Base-by-base conservation (phyloP, 2,329 filamentous ascomycete genomes). In the Ramularia endophylla region DNA sequence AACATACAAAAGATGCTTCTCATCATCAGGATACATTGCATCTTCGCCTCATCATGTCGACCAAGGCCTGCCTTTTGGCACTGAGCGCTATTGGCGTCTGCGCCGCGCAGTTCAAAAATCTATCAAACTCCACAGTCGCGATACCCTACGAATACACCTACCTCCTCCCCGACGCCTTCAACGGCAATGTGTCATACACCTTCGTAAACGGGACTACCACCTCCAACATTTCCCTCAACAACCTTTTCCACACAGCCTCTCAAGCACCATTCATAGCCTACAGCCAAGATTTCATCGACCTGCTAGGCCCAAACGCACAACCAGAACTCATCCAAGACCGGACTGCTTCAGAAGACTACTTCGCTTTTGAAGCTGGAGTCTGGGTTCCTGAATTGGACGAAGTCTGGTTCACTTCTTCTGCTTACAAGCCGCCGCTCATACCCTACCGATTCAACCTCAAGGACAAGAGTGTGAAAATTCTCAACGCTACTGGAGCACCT, bases 351-450 rank as follows among this genome's bases (percentile, higher is more conserved):
- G 29, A 32, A 20, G 28, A 32, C 8, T n/a, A 19, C 6, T 40
- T 29, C 19, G 18, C 30, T 8, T 40, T 15, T 20, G 38, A 40
- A 17, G n/a, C n/a, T n/a, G n/a, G n/a, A n/a, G n/a, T 44, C 27
- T 44, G 42, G 42, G 27, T 40, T 12, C 37, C 42, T 4, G 36
- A 40, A 15, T 36, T 16, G 3, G 19, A 40, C 16, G 31, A 39
- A 17, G 37, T 36, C 8, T 40, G 37, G 37, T 40, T 40, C 29
- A 34, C 18, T 18, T 40, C 33, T 22, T 40, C 27, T 18, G 29
- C 38, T n/a, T 40, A 40, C 19, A 40, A 40, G 12, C 38, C 32
- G 29, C 22, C 20, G 19, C 33, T 35, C 18, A 40, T 31, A 12
- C 27, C n/a, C n/a, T n/a, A n/a, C n/a, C n/a, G n/a, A 7, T 40